Conservation (phyloP, 495 filamentous ascomycete genomes). For the Clohesyomyces aquaticus region DNA sequence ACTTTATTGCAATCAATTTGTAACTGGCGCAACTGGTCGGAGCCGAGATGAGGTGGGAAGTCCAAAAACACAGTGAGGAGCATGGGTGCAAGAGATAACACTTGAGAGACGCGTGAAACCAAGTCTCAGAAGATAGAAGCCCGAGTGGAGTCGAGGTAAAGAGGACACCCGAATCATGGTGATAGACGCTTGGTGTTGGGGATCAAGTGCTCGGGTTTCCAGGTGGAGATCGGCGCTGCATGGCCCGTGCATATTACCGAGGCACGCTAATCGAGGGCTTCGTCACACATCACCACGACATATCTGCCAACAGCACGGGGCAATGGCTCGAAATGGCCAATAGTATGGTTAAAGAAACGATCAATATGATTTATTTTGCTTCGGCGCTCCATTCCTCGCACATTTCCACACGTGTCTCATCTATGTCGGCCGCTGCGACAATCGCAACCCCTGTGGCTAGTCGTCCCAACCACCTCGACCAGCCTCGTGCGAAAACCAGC, state of each 20-base stretch:
- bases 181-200: slow-evolving; percentile 19
- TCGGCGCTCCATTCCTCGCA: not conserved
- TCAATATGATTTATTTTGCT: not conserved
- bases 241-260: slow-evolving; percentile 6
- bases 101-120: not conserved
- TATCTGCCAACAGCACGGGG: not conserved
- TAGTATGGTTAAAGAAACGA: not conserved
- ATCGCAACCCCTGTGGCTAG: slow-evolving; percentile 28
- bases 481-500: slow-evolving; percentile 29
- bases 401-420: slow-evolving; percentile 15
- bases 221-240: no score
- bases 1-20: not conserved
- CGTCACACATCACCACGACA: not conserved
- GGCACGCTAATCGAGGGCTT: not conserved
- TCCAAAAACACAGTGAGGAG: not conserved
- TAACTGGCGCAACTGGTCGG: not conserved
- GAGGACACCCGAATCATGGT: not conserved
- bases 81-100: not conserved
- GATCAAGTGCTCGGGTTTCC: no score
- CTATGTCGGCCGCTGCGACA: not conserved
- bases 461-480: slow-evolving; percentile 24
- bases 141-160: not conserved
- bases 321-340: not conserved
- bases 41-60: not conserved
- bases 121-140: not conserved